Evolutionary conservation across 495 filamentous ascomycete genomes (phyloP), one percentile per base, ranked within the genome.

Genomic region (Trypethelium eluteriae): DNA sequence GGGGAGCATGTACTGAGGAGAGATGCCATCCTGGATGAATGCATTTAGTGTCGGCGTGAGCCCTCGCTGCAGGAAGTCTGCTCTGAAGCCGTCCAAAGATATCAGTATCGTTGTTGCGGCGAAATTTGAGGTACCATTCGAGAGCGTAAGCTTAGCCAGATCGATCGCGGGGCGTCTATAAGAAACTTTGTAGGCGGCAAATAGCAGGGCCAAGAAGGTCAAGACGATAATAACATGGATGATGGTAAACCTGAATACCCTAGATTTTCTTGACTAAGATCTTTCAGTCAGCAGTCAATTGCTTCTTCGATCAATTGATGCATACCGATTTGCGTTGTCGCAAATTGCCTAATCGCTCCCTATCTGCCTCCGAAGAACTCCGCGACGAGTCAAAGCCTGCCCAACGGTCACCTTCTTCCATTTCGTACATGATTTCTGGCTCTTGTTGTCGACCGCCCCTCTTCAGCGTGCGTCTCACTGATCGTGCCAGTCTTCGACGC

Each of bases 21-120:
- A 96, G 2, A 99, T 85, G 39, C 94, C 94, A 49, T 89, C 83
- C 39, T 85, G 85, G 69, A 96, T 81, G 72, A 99, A 90, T 12
- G 84, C 80, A 66, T 86, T 89, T 4, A 99, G 81, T 0, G 88
- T 86, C 0, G 93, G 94, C 0, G 94, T 96, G 59, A 99, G 73
- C 6, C 86, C 86, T 36, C 92, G 85, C 39, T 85, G 83, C 41
- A 99, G 82, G 69, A 96, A 99, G 74, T 98, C 94, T 2, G 95
- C 93, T n/a, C 94, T 87, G 75, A 99, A 97, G 2, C 94, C 94
- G 76, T 99, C 94, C 10, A 99, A 81, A 44, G 93, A 97, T 69
- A 99, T 90, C 59, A 97, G 76, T 49, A 99, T 89, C 1, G 94
- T 99, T 0, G 94, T 99, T 18, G 91, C 91, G 2, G 85, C 86